Percentiles rank a stretch among this genome's conserved stretches.
Evolutionary conservation across 2,329 filamentous ascomycete genomes (phyloP).

Genomic region (Calycina marina): DNA sequence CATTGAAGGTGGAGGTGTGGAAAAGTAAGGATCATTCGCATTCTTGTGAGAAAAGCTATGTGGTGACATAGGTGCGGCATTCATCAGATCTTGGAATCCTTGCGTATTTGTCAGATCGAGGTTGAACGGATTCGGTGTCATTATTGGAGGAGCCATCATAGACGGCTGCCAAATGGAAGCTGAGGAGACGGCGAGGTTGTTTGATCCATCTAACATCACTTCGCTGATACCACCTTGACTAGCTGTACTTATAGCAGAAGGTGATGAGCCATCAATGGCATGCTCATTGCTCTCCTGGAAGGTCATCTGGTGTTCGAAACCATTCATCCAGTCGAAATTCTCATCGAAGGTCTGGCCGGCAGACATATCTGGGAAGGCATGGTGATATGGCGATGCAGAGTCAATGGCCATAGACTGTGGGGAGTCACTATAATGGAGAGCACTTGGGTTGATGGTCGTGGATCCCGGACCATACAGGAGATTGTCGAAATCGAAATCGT

Average conservation of each 20-base stretch:
- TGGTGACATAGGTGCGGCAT: constrained; percentile 60
- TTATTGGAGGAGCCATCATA: constrained; percentile 53
- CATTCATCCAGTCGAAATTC: constrained; percentile 70
- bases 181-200: constrained; percentile 40
- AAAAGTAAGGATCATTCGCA: constrained; percentile 61
- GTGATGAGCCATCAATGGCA: constrained; percentile 83
- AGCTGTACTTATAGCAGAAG: constrained; percentile 87
- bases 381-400: constrained; percentile 43
- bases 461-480: constrained; percentile 54
- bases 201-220: constrained; percentile 73
- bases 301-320: constrained; percentile 64
- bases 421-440: constrained; percentile 72
- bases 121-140: constrained; percentile 52
- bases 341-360: constrained; percentile 53
- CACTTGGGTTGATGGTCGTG: constrained; percentile 59
- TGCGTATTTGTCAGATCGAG: constrained; percentile 57
- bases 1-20: constrained; percentile 61
- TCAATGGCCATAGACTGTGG: constrained; percentile 52
- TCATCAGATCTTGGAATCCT: constrained; percentile 64
- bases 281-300: constrained; percentile 59
- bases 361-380: constrained; percentile 42
- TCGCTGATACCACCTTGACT: constrained; percentile 89
- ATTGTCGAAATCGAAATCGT: constrained; percentile 56
- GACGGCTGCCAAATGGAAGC: constrained; percentile 55
- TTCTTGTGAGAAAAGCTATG: constrained; percentile 59